Conservation (phyloP, 169 alveolate species). For the Plasmodium vivax region DNA sequence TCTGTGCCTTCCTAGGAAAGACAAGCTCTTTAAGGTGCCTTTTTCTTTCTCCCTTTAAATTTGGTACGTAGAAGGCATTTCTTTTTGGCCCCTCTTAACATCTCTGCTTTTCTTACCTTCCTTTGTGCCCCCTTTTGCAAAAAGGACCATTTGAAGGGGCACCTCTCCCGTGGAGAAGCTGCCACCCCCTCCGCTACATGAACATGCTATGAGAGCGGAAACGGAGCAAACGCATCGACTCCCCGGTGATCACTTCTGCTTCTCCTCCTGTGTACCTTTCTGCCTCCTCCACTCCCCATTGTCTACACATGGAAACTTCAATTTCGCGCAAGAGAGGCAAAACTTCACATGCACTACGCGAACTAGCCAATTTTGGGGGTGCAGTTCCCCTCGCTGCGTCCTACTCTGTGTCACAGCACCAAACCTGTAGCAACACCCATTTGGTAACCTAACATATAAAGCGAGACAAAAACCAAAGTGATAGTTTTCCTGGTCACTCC, state of each 20-base stretch:
- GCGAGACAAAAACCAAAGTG: not conserved
- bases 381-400: not conserved
- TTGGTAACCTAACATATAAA: not conserved
- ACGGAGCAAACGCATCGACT: not conserved
- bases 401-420: not conserved
- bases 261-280: not conserved
- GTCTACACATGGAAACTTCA: not conserved
- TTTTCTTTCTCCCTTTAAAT: not conserved
- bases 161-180: not conserved
- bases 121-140: not conserved
- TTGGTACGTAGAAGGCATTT: not conserved
- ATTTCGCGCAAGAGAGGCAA: not conserved
- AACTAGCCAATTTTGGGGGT: not conserved
- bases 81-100: too few relatives aligned
- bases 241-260: not conserved
- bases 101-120: not conserved
- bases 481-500: not conserved
- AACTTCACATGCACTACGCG: not conserved
- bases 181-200: not conserved
- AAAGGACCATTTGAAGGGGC: not conserved
- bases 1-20: not conserved
- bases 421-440: not conserved
- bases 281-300: not conserved
- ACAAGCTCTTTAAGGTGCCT: not conserved
- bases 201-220: not conserved